phyloP scores from a whole-genome alignment of 2,329 filamentous ascomycete genomes.

The Pseudocercospora crystallina region DNA sequence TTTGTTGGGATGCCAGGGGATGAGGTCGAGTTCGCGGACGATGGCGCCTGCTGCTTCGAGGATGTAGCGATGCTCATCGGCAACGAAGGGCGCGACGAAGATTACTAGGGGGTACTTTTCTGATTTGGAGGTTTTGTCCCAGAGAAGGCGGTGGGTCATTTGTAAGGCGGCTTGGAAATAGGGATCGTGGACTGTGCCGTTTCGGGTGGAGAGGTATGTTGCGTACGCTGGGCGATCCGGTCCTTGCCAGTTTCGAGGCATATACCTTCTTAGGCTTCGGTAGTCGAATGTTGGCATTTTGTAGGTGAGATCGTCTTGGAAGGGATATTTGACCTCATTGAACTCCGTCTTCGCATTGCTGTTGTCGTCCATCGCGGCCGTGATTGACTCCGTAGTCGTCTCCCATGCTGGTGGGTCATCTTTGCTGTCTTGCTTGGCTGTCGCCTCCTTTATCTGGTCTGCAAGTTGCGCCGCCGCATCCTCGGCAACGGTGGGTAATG shows the following conservation, averaged over 20 bases:
- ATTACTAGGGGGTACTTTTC: conserved; percentile 24
- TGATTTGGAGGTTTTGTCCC: conserved; percentile 22
- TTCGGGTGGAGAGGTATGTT: conserved; percentile 22
- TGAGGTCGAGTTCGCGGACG: conserved; percentile 22
- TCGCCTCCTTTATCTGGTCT: no score
- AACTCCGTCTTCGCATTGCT: conserved; percentile 14
- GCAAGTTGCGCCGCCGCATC: no score
- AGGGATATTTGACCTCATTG: conserved; percentile 18
- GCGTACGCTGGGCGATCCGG: conserved; percentile 20
- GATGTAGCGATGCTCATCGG: conserved; percentile 20
- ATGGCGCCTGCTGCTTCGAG: conserved; percentile 22
- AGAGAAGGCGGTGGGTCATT: conserved; percentile 23
- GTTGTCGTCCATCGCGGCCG: conserved; percentile 21
- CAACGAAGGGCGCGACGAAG: conserved; percentile 24
- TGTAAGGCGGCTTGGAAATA: conserved; percentile 26
- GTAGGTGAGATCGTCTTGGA: conserved; percentile 17
- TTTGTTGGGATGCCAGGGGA: conserved; percentile 19
- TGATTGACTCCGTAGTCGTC: no score
- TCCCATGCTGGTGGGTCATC: no score
- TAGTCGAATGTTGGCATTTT: conserved; percentile 14
- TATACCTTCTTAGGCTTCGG: conserved; percentile 13
- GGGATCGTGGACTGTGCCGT: conserved; percentile 23
- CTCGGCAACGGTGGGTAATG: no score
- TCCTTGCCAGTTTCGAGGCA: conserved; percentile 23
- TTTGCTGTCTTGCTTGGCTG: no score